phyloP scores from a whole-genome alignment of 768 basidiomycete species.

The Naganishia friedmannii region DNA sequence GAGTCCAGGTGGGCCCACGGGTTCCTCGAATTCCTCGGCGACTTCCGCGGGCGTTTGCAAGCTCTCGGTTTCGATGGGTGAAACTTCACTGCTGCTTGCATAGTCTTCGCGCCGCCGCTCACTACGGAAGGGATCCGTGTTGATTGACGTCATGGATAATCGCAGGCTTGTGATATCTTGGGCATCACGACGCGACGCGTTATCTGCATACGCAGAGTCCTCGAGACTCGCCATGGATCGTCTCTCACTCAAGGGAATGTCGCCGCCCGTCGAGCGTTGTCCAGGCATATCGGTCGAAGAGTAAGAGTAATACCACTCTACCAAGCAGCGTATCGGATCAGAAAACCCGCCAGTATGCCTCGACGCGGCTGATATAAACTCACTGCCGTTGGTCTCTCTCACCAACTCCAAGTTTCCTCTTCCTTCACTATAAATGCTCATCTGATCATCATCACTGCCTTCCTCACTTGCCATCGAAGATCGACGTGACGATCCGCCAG shows the following conservation, averaged over 20 bases:
- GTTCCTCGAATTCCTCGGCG: conserved; percentile 37
- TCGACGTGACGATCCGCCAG: conserved; percentile 5
- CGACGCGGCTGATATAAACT: conserved; percentile 26
- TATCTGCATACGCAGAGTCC: background rate
- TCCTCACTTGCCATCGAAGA: background rate
- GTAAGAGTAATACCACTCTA: conserved; percentile 51
- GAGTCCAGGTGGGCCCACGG: conserved; percentile 57
- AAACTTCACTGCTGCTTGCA: conserved; percentile 5
- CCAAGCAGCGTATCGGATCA: background rate
- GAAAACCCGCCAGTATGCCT: background rate
- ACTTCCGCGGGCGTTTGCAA: conserved; percentile 24
- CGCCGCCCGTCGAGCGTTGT: background rate
- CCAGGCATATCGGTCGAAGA: conserved; percentile 37
- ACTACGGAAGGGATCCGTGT: background rate
- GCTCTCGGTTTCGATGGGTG: conserved; percentile 16
- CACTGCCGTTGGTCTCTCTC: conserved; percentile 46
- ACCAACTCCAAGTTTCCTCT: conserved; percentile 42
- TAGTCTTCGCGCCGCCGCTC: background rate
- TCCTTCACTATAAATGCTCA: conserved; percentile 33
- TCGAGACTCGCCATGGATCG: conserved; percentile 2
- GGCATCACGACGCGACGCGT: background rate
- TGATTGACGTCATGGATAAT: conserved; percentile 8
- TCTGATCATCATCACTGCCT: conserved; percentile 37
- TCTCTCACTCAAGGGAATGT: background rate
- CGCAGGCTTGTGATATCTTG: conserved; percentile 22